Evolutionary conservation across 768 basidiomycete species (phyloP), one percentile per base, ranked within the genome.

Genomic region (Serendipita indica): DNA sequence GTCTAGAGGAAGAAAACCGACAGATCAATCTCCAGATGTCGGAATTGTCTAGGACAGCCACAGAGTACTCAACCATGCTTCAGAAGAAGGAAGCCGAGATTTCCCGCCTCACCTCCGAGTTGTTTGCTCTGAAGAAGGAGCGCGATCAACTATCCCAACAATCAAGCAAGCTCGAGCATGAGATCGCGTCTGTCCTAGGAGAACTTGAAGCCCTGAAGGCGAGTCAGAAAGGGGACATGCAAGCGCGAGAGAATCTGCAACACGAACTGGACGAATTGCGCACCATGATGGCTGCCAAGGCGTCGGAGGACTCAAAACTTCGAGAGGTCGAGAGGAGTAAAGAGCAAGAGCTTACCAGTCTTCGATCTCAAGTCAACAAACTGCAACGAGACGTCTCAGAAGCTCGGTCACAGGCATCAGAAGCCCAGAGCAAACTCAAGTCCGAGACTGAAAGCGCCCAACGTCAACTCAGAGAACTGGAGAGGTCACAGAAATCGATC

Each of bases 181-280:
- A 84, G 62, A 73, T 87, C 49, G 82, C 83, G 56, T 81, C 77
- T 0, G 70, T 89, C 33, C 74, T 76, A 6, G 75, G 76, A 1
- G 82, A 91, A 65, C 71, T 84, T 16, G 74, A 75, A 3, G 77
- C 78, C 3, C 80, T 80, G 65, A 80, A 75, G 59, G 73, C 75
- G 32, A 82, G 80, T 49, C 73, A 74, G 37, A 68, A 83, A 69
- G 72, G 77, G 33, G 69, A 72, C 1, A 67, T 71, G 7, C 64
- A 63, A 3, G 71, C 76, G 2, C 80, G 79, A 27, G 72, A 72
- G 27, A 86, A 83, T 65, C 73, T 94, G 2, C 82, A 89, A 65
- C 78, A 75, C 37, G 93, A 96, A 69, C 73, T 96, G 10, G 92
- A 94, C 64, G 85, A 89, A 61, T 75, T 98, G 5, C 83, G 92